Evolutionary conservation across 345 rosid species (phyloP).

Genomic region (Lepidium aucheri): DNA sequence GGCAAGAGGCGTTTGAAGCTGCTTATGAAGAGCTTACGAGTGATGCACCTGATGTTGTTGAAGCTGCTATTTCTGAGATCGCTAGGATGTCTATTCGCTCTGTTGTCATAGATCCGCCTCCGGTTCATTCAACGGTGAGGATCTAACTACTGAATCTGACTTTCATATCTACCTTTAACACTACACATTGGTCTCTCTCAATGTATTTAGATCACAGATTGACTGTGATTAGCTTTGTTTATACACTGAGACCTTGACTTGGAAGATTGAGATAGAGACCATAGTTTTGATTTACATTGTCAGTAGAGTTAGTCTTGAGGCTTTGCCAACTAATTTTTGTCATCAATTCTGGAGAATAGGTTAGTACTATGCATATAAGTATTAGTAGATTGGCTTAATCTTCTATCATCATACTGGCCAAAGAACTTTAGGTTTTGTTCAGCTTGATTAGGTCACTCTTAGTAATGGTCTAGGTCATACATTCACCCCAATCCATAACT

Average conservation of each 20-base stretch:
- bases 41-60: slow-evolving; percentile 49
- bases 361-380: background rate
- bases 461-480: too few relatives aligned
- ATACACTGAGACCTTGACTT: background rate
- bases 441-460: background rate
- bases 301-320: background rate
- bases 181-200: background rate
- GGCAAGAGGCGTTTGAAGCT: slow-evolving; percentile 80
- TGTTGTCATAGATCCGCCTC: slow-evolving; percentile 53
- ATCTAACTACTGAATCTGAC: background rate
- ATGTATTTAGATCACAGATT: background rate
- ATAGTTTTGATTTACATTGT: background rate
- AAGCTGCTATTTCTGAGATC: slow-evolving; percentile 60
- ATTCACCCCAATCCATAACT: too few relatives aligned
- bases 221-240: background rate
- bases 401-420: background rate
- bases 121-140: slow-evolving; percentile 50
- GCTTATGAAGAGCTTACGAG: slow-evolving; percentile 74
- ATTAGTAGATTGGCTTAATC: background rate
- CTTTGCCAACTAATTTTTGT: background rate
- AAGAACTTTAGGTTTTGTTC: background rate
- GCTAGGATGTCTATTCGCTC: slow-evolving; percentile 73
- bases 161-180: background rate
- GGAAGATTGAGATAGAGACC: background rate
- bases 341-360: background rate